Percentiles rank a stretch among this genome's conserved stretches.
phyloP scores from a whole-genome alignment of 2,329 filamentous ascomycete species.

The Aphanoascus verrucosus region DNA sequence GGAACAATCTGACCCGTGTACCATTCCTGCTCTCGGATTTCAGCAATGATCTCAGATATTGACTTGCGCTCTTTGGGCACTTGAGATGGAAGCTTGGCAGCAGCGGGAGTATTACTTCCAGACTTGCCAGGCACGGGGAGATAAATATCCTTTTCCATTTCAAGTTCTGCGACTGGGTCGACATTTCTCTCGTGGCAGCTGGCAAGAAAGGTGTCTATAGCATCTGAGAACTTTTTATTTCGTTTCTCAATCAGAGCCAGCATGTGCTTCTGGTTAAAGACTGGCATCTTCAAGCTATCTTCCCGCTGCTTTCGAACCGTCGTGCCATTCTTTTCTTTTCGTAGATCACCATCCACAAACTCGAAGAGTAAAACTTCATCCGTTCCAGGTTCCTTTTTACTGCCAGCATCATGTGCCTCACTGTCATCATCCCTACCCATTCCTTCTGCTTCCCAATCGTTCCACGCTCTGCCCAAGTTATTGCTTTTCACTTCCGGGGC shows the following conservation, averaged over 20 bases:
- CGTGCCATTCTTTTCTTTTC: slow-evolving; percentile 60
- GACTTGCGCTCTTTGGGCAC: slow-evolving; percentile 72
- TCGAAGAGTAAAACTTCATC: slow-evolving; percentile 79
- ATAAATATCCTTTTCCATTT: slow-evolving; percentile 47
- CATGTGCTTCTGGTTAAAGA: slow-evolving; percentile 90
- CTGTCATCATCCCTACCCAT: slow-evolving; percentile 22
- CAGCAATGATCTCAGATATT: slow-evolving; percentile 73
- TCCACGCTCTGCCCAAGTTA: slow-evolving; percentile 37
- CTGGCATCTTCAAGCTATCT: slow-evolving; percentile 80
- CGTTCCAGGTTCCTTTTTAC: slow-evolving; percentile 20
- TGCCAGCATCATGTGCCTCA: slow-evolving; percentile 26
- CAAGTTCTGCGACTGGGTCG: slow-evolving; percentile 59
- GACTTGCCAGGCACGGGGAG: slow-evolving; percentile 49
- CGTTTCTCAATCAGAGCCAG: slow-evolving; percentile 77
- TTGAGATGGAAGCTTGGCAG: slow-evolving; percentile 48
- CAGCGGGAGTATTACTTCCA: slow-evolving; percentile 31
- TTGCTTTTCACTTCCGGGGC: slow-evolving; percentile 29
- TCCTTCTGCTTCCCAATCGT: slow-evolving; percentile 45
- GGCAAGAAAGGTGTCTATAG: slow-evolving; percentile 67
- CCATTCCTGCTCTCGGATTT: slow-evolving; percentile 73
- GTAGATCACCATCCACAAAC: slow-evolving; percentile 83
- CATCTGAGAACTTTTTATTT: slow-evolving; percentile 69
- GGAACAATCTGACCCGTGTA: slow-evolving; percentile 89
- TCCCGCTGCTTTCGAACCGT: slow-evolving; percentile 47
- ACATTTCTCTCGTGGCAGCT: slow-evolving; percentile 52